These are phyloP conservation scores for Gossypium longicalyx DNA, from an alignment of 345 rosid species.

Conservation along the genomic window DNA sequence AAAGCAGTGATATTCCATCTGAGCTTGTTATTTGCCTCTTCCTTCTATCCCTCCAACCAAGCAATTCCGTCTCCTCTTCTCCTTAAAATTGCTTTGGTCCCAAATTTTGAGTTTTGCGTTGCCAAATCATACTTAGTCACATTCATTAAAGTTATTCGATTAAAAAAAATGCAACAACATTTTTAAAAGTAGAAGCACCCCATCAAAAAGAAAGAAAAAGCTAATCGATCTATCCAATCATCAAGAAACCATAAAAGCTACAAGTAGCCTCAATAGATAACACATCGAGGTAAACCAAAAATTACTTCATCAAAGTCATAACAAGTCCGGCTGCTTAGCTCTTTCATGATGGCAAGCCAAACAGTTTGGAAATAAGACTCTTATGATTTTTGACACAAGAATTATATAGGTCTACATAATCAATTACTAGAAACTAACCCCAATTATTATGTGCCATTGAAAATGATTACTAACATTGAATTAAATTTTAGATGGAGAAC, in stretches of 20 bases:
- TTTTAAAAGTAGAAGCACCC: background rate
- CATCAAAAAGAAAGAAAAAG: background rate
- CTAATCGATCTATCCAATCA: background rate
- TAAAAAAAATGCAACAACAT: background rate
- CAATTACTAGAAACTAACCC: background rate
- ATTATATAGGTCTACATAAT: background rate
- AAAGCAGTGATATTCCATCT: background rate
- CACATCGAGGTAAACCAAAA: background rate
- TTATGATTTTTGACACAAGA: background rate
- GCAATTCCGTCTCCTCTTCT: background rate
- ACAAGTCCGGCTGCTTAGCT: background rate
- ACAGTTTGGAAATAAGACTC: background rate
- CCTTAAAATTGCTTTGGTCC: background rate
- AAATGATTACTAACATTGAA: background rate
- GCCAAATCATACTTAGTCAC: background rate
- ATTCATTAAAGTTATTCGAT: background rate
- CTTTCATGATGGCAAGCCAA: background rate
- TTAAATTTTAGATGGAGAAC: background rate
- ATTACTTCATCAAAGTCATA: background rate
- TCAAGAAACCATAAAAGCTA: background rate
- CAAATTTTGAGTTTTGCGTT: background rate
- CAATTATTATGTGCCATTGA: background rate
- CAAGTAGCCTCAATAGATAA: background rate
- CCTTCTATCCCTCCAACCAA: background rate
- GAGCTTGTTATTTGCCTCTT: background rate